phyloP scores from a whole-genome alignment of 768 basidiomycete species.

The Leccinum variicolor region DNA sequence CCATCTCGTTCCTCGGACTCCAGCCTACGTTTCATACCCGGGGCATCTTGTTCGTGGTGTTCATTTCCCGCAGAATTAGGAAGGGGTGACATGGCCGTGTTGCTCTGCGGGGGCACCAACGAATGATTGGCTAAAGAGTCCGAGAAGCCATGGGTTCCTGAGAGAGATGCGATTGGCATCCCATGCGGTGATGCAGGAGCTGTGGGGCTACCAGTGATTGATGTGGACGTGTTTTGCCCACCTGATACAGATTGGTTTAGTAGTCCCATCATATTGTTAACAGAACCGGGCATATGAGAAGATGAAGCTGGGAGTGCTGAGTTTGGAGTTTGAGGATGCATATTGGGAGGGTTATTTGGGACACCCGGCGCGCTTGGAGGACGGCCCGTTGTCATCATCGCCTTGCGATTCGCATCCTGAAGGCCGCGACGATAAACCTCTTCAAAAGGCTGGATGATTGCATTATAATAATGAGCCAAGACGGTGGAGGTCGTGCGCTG shows the following conservation, averaged over 20 bases:
- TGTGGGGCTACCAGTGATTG: slow-evolving; percentile 24
- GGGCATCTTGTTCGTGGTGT: slow-evolving; percentile 55
- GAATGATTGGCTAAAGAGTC: slow-evolving; percentile 24
- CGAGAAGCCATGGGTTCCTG: slow-evolving; percentile 26
- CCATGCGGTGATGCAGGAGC: slow-evolving; percentile 23
- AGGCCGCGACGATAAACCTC: slow-evolving; percentile 62
- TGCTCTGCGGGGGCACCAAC: slow-evolving; percentile 11
- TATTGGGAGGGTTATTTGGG: slow-evolving; percentile 15
- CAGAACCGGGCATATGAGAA: slow-evolving; percentile 21
- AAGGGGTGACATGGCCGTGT: slow-evolving; percentile 10
- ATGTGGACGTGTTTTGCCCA: slow-evolving; percentile 16
- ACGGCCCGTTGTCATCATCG: slow-evolving; percentile 42
- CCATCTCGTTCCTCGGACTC: slow-evolving; percentile 61
- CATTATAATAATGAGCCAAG: slow-evolving; percentile 58
- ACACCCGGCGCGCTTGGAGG: slow-evolving; percentile 13
- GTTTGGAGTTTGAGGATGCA: slow-evolving; percentile 15
- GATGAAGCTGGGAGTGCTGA: slow-evolving; percentile 10
- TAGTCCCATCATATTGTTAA: slow-evolving; percentile 22
- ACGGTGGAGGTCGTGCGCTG: slow-evolving; percentile 46
- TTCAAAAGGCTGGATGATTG: slow-evolving; percentile 69
- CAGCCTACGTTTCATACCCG: slow-evolving; percentile 70
- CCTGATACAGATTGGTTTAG: slow-evolving; percentile 24
- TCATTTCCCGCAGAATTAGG: slow-evolving; percentile 14
- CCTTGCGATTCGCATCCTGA: slow-evolving; percentile 56
- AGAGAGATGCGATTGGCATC: slow-evolving; percentile 15